These are phyloP conservation scores for Trichoderma guizhouense DNA, from an alignment of 2,329 filamentous ascomycete species.

Conservation along the genomic window DNA sequence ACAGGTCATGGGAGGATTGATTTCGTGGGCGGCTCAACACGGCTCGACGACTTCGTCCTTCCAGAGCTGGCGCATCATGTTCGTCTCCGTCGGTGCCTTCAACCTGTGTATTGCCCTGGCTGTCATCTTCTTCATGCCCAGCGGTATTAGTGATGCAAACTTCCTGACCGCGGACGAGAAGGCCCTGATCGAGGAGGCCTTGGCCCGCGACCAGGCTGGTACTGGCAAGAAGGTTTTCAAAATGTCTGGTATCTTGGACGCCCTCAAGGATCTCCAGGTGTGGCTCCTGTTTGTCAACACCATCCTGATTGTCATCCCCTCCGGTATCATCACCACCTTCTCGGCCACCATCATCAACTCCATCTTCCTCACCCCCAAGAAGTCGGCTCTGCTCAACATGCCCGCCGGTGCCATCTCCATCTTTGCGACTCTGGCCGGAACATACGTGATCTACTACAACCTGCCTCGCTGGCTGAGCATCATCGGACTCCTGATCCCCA, in stretches of 20 bases:
- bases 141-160: conserved; percentile 25
- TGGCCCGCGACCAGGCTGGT: conserved; percentile 46
- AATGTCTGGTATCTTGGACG: conserved; percentile 39
- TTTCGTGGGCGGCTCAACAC: conserved; percentile 53
- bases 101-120: conserved; percentile 46
- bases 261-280: conserved; percentile 39
- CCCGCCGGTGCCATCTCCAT: conserved; percentile 28
- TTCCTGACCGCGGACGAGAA: conserved; percentile 26
- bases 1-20: conserved; percentile 42
- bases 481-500: conserved; percentile 25
- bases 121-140: conserved; percentile 44
- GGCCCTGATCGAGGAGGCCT: conserved; percentile 54
- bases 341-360: conserved; percentile 34
- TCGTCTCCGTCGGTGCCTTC: conserved; percentile 45
- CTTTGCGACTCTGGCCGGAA: conserved; percentile 26
- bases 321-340: conserved; percentile 34
- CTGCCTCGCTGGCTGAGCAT: conserved; percentile 30
- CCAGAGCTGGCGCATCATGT: conserved; percentile 51
- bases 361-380: conserved; percentile 31
- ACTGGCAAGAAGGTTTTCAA: conserved; percentile 42
- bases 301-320: conserved; percentile 27
- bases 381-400: conserved; percentile 48
- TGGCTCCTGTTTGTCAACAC: conserved; percentile 37
- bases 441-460: conserved; percentile 26
- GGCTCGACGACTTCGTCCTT: conserved; percentile 32